phyloP scores from a whole-genome alignment of 306 rosid species.

The Quercus aquifolioides region DNA sequence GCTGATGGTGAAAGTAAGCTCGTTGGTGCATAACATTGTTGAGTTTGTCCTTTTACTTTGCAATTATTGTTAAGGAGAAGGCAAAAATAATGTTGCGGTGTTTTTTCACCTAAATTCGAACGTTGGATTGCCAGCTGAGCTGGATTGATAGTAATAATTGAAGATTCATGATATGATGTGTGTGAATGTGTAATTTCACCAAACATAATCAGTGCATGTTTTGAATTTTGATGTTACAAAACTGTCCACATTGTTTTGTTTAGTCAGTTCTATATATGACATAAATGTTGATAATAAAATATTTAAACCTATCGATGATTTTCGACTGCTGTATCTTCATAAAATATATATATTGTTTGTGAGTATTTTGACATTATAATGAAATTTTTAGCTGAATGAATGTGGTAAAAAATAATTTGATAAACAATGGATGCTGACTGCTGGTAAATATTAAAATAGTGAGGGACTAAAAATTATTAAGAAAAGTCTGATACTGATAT shows the following conservation, averaged over 20 bases:
- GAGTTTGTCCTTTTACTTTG: background rate
- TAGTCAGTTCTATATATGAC: no score
- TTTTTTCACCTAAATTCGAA: conserved; percentile 10
- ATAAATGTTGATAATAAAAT: background rate
- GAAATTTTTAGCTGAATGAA: no score
- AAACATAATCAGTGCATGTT: no score
- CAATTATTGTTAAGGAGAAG: conserved; percentile 2
- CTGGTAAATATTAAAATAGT: background rate
- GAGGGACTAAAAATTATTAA: background rate
- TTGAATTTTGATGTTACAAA: no score
- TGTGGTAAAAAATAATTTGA: background rate
- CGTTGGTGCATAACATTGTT: background rate
- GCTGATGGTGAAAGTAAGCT: background rate
- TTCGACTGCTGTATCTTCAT: background rate
- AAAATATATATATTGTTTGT: background rate
- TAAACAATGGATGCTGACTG: background rate
- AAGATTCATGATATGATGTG: no score
- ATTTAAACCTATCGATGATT: background rate
- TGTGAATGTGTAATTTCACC: no score
- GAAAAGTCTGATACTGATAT: background rate
- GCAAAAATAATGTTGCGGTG: no score
- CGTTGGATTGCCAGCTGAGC: conserved; percentile 23
- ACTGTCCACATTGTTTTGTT: no score
- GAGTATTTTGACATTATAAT: background rate
- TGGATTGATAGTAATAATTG: background rate